Conservation (phyloP, 441 rosid genomes). For the Codiaeum variegatum region DNA sequence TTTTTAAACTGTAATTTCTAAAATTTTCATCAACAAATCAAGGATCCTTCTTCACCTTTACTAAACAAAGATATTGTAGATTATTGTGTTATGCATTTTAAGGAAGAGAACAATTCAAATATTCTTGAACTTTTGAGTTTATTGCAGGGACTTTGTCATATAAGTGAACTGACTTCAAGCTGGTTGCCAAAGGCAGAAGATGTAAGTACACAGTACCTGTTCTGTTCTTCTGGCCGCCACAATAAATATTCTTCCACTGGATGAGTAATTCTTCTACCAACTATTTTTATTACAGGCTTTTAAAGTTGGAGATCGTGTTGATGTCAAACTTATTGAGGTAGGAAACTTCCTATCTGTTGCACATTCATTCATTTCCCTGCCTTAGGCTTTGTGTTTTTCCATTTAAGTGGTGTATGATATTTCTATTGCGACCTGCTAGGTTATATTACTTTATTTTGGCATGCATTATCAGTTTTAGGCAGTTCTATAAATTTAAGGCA, state of each 20-base stretch:
- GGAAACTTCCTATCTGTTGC: slow-evolving; percentile 18
- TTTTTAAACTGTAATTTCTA: not conserved
- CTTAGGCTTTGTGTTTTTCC: not conserved
- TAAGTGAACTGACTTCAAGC: slow-evolving; percentile 84
- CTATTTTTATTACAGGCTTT: slow-evolving; percentile 47
- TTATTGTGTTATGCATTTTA: not conserved
- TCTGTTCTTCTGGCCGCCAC: not conserved
- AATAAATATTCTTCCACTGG: not conserved
- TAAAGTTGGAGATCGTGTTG: slow-evolving; percentile 88
- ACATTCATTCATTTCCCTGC: not conserved
- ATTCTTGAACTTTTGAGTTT: slow-evolving; percentile 13
- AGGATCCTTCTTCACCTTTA: not conserved
- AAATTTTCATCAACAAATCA: not conserved
- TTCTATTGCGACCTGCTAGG: not conserved
- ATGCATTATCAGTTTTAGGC: no score
- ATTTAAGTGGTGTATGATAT: not conserved
- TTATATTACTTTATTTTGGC: not conserved
- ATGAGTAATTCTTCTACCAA: slow-evolving; percentile 11
- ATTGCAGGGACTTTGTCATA: slow-evolving; percentile 95
- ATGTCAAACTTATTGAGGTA: slow-evolving; percentile 97
- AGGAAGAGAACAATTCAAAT: not conserved
- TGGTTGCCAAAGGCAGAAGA: slow-evolving; percentile 97
- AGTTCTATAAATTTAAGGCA: no score
- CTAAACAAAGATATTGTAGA: not conserved
- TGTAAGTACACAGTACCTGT: slow-evolving; percentile 42